These are phyloP conservation scores for Tetrastigma voinierianum DNA, from an alignment of 164 flowering plant genomes.

Conservation along the genomic window DNA sequence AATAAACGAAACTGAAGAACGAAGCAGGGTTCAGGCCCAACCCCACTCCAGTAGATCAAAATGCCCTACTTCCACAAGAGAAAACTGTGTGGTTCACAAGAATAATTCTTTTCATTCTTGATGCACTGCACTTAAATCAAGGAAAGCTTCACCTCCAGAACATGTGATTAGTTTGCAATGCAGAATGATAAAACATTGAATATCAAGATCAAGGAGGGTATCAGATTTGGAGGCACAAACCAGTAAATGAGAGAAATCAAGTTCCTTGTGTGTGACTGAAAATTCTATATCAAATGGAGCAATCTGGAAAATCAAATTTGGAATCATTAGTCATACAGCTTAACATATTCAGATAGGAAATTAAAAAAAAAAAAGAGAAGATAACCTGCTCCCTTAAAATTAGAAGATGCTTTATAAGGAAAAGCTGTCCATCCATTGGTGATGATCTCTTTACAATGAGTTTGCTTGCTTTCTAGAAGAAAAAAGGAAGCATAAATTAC, in stretches of 20 bases:
- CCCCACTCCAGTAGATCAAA: neutral
- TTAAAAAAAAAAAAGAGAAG: constrained; percentile 1
- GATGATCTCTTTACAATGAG: constrained; percentile 74
- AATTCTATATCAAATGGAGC: constrained; percentile 97
- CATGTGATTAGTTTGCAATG: neutral
- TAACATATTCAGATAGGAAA: neutral
- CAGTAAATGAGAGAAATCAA: constrained; percentile 98
- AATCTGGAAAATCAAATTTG: constrained; percentile 52
- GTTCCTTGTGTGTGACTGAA: constrained; percentile 93
- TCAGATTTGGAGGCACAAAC: constrained; percentile 43
- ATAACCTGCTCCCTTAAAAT: constrained; percentile 90
- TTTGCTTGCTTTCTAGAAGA: constrained; percentile 88
- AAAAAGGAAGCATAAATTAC: constrained; percentile 4
- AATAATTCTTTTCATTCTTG: too few species aligned
- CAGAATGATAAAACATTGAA: neutral
- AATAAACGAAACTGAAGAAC: neutral
- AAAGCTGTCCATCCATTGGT: constrained; percentile 92
- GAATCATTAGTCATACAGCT: constrained; percentile 10
- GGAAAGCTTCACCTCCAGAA: neutral
- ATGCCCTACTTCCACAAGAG: too few species aligned
- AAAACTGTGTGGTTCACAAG: too few species aligned
- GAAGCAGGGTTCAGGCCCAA: neutral
- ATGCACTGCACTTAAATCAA: neutral
- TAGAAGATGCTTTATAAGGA: constrained; percentile 87
- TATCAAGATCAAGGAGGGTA: neutral